phyloP scores from a whole-genome alignment of 805 yeast species.

The Saccharomycopsis fibuligera region DNA sequence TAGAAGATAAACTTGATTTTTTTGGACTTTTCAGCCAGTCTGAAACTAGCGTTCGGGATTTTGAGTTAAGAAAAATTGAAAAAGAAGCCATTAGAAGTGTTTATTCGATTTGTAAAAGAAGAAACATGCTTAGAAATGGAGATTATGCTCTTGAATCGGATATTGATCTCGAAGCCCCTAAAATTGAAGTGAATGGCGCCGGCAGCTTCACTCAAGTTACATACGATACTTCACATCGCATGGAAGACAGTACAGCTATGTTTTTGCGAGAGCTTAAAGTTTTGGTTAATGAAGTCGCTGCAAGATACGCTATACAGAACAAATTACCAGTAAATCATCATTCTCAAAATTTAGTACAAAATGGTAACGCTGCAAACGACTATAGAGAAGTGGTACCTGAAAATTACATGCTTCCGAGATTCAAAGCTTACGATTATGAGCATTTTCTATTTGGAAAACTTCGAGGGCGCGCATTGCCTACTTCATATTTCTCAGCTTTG shows the following conservation, averaged over 20 bases:
- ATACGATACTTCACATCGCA: background rate
- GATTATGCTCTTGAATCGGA: conserved; percentile 8
- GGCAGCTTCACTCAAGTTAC: background rate
- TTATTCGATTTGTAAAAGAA: conserved; percentile 9
- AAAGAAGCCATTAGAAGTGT: conserved; percentile 16
- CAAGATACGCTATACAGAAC: conserved; percentile 26
- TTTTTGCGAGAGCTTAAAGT: conserved; percentile 25
- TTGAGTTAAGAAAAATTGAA: background rate
- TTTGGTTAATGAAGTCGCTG: conserved; percentile 30
- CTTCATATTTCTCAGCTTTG: conserved; percentile 32
- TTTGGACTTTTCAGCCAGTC: conserved; percentile 23
- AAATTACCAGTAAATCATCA: conserved; percentile 26
- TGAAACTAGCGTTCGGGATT: background rate
- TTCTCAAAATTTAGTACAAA: conserved; percentile 27
- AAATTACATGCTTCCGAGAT: conserved; percentile 24
- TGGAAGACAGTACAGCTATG: conserved; percentile 1
- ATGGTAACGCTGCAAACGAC: conserved; percentile 24
- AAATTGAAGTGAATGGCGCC: background rate
- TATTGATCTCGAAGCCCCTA: conserved; percentile 1
- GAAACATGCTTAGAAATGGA: conserved; percentile 3
- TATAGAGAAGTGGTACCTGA: conserved; percentile 22
- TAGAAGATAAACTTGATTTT: conserved; percentile 11
- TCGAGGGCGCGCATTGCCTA: conserved; percentile 31
- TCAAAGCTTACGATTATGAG: conserved; percentile 31
- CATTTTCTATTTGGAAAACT: conserved; percentile 36